Evolutionary conservation across 1,284 basidiomycete species (phyloP).

Genomic region (Prillingera fragicola): DNA sequence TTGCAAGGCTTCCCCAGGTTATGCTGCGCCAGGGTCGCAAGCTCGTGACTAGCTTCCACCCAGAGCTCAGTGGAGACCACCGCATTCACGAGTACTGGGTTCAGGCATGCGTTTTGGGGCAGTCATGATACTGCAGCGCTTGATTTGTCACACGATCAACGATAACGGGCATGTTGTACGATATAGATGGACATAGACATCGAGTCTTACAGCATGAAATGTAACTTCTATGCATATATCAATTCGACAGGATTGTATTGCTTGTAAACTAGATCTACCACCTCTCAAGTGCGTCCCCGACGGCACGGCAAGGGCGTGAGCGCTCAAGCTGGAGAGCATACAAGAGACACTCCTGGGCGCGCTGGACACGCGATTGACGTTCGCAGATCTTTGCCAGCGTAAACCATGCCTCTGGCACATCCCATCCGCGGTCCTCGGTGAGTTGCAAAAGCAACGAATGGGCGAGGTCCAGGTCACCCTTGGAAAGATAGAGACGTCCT

Average conservation of each 20-base stretch:
- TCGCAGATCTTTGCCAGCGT: slow-evolving; percentile 73
- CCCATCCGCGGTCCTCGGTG: slow-evolving; percentile 62
- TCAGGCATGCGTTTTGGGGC: slow-evolving; percentile 38
- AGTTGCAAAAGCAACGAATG: slow-evolving; percentile 57
- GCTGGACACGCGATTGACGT: slow-evolving; percentile 61
- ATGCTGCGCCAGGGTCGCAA: slow-evolving; percentile 79
- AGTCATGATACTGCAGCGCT: too few relatives aligned
- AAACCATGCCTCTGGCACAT: slow-evolving; percentile 88
- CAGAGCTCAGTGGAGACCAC: slow-evolving; percentile 80
- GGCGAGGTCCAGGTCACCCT: slow-evolving; percentile 56
- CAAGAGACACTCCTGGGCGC: slow-evolving; percentile 68
- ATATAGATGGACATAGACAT: too few relatives aligned
- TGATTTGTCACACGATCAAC: too few relatives aligned
- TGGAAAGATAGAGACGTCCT: slow-evolving; percentile 62
- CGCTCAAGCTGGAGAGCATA: slow-evolving; percentile 69
- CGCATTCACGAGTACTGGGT: slow-evolving; percentile 69
- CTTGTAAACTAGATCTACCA: slow-evolving; percentile 13
- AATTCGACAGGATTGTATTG: too few relatives aligned
- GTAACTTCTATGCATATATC: too few relatives aligned
- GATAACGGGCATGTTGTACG: too few relatives aligned
- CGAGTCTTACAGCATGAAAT: too few relatives aligned
- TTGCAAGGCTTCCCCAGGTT: slow-evolving; percentile 63
- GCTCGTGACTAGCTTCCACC: slow-evolving; percentile 88
- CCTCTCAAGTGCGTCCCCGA: slow-evolving; percentile 32
- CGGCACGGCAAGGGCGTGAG: slow-evolving; percentile 43